Evolutionary conservation across 345 rosid genomes (phyloP).

Genomic region (Conringia planisiliqua): DNA sequence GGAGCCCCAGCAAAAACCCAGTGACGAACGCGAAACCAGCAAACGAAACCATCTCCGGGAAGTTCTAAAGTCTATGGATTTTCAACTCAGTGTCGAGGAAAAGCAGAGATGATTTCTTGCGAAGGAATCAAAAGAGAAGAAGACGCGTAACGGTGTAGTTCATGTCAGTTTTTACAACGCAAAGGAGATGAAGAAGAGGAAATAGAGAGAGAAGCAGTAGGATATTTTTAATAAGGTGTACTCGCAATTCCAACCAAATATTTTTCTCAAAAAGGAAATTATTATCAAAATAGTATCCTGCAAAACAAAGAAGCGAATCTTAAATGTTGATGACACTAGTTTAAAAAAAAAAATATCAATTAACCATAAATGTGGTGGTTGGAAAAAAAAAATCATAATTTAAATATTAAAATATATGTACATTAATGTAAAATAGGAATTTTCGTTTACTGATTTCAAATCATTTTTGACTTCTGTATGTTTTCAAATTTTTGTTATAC

Average conservation of each 20-base stretch:
- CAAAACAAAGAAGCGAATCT: background rate
- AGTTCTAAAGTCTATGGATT: background rate
- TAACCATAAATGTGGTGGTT: background rate
- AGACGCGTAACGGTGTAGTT: constrained; percentile 25
- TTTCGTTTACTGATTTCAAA: background rate
- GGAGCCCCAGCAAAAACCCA: constrained; percentile 48
- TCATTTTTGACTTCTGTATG: background rate
- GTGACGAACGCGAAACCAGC: constrained; percentile 29
- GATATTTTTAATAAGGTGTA: background rate
- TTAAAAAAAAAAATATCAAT: no score
- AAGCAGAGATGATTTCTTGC: background rate
- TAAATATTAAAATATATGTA: background rate
- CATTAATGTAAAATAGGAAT: background rate
- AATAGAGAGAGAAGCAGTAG: background rate
- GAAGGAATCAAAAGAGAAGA: constrained; percentile 22
- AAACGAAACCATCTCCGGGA: constrained; percentile 30
- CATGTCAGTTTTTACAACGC: background rate
- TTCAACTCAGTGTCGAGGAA: background rate
- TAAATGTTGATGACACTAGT: background rate
- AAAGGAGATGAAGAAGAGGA: background rate
- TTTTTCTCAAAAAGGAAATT: background rate
- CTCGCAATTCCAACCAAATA: constrained; percentile 1
- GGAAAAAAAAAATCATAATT: background rate
- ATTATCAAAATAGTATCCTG: background rate
- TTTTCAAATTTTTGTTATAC: background rate